Evolutionary conservation across 371 early-diverging fungal species (phyloP).

Genomic region (Mortierella polycephala): DNA sequence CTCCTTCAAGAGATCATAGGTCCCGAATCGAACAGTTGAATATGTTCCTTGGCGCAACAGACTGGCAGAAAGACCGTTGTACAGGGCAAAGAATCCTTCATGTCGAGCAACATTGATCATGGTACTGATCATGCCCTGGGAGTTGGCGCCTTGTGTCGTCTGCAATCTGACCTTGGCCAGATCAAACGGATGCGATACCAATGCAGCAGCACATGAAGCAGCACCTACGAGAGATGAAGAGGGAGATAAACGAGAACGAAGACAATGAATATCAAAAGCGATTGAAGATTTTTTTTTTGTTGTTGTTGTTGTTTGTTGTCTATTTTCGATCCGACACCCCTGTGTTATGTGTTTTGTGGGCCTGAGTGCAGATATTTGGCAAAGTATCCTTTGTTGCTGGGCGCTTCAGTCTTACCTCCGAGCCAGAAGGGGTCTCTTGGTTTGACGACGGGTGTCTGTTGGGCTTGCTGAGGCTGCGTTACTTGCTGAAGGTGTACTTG

Average conservation of each 20-base stretch:
- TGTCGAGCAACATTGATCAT: constrained; percentile 61
- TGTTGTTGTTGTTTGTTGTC: constrained; percentile 1
- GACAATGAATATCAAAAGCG: not conserved
- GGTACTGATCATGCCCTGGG: constrained; percentile 63
- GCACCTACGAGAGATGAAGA: constrained; percentile 26
- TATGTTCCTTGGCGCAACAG: constrained; percentile 83
- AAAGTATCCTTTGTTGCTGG: not conserved
- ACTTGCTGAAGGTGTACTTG: constrained; percentile 20
- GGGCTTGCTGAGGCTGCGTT: constrained; percentile 14
- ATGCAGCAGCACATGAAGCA: constrained; percentile 49
- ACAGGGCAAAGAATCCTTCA: constrained; percentile 69
- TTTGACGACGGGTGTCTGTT: constrained; percentile 11
- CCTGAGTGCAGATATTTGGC: too few relatives aligned
- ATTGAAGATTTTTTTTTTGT: not conserved
- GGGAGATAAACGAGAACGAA: constrained; percentile 5
- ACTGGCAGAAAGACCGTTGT: constrained; percentile 78
- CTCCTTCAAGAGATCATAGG: constrained; percentile 75
- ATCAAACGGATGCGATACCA: constrained; percentile 83
- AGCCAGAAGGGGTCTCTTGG: constrained; percentile 54
- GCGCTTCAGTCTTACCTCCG: constrained; percentile 33
- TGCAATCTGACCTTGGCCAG: constrained; percentile 89
- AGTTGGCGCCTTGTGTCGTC: constrained; percentile 66
- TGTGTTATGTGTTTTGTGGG: constrained; percentile 2
- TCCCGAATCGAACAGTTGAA: constrained; percentile 83
- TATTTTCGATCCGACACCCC: not conserved